Base-by-base conservation (phyloP, 2,329 filamentous ascomycete genomes). In the Aspergillus latus region DNA sequence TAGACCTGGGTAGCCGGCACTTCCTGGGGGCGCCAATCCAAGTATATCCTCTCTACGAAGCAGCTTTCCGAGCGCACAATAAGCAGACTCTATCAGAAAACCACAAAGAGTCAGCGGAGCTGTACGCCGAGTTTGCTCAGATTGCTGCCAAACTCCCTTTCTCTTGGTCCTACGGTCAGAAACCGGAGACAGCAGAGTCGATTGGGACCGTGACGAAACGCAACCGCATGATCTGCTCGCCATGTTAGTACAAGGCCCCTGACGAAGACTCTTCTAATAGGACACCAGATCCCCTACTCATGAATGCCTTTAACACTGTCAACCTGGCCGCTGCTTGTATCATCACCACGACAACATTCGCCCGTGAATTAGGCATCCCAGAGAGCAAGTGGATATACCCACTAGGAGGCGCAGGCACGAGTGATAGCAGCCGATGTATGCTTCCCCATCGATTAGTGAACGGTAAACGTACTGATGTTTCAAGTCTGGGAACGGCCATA, bases 301-400 rank as follows among this genome's bases (percentile, higher is more conserved):
- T 88, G 86, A 89, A 89, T 64, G 86, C 86, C 0, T 88, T 88
- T 71, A 89, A 88, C 62, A 86, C 79, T 1, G 80, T 89, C 36
- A 88, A 89, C 58, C 72, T 88, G 11, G 81, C 85, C 2, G 82
- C 78, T 0, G 84, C 85, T 5, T 80, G 81, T 55, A 75, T 89
- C 13, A 57, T 89, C 3, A 88, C 86, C 0, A 84, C 83, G 0
- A 77, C 76, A 0, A 76, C 82, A 1, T 75, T 78, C 64, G 86
- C 87, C 0, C 70, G 68, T 42, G 69, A 80, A 43, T 72, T 88
- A 1, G 80, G 80, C 0, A 78, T 88, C 9, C 78, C 82, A 0
- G 64, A 79, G 48, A 74, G 76, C 5, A 79, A 78, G 66, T 88
- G 84, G 84, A 80, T 88, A 1, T 88, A 88, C 64, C 77, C 84